Base-by-base conservation (phyloP, 2,329 filamentous ascomycete genomes). In the Phaeosphaeriaceae sp. region DNA sequence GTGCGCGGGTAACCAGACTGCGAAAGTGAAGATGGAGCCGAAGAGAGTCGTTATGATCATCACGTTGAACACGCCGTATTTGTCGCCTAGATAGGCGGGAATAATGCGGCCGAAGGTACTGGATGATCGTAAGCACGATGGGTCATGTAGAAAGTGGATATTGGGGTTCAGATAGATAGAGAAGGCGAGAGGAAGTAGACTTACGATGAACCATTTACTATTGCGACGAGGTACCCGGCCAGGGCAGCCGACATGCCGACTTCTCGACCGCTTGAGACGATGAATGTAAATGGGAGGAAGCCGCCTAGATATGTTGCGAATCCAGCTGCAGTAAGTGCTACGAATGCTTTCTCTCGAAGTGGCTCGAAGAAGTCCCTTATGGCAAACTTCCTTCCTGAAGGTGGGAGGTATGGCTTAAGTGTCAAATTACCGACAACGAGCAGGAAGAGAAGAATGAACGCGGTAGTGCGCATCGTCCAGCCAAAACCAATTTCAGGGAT, bases 251-350 rank as follows among this genome's bases (percentile, higher is more conserved):
- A 76, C 76, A 86, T 83, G 27, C 83, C 83, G 33, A 77, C 62
- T 3, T 64, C 63, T 49, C 75, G 65, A 0, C 81, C 83, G 59
- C 82, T 67, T 0, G 78, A 60, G 19, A 78, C 74, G 50, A 82
- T 65, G 66, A 79, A 69, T 77, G 84, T 62, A 79, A 83, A 72
- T 1, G 84, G 83, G 10, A 85, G 56, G 70, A 89, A 84, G 66
- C 89, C 87, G 76, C 82, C 82, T 31, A 56, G 84, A 73, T 86
- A 86, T 61, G 88, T 76, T 70, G 88, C 86, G 56, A 70, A 88
- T 85, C 60, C 85, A 56, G 71, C 89, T 83, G 67, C 89, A 86
- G 77, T 81, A 81, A 52, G 67, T 84, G 74, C 86, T 52, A n/a
- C 44, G 22, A 56, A 87, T 53, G 79, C 76, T 20, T 73, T 83